Evolutionary conservation across 495 filamentous ascomycete genomes (phyloP).

Genomic region (Neurospora sp.): DNA sequence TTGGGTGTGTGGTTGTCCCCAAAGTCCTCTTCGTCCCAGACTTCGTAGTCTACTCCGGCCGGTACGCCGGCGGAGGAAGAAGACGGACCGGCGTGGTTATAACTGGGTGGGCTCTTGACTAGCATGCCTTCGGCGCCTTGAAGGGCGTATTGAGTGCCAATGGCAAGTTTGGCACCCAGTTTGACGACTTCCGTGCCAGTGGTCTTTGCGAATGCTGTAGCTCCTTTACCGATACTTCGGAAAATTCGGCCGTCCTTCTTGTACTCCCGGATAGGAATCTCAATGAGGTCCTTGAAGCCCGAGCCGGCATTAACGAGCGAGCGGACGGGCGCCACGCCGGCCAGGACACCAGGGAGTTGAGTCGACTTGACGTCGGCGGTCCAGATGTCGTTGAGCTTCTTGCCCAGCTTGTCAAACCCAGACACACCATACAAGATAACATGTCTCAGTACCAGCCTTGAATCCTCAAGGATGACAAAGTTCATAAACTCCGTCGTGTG

Average conservation of each 20-base stretch:
- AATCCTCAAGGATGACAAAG: constrained; percentile 83
- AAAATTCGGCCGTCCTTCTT: constrained; percentile 87
- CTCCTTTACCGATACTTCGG: constrained; percentile 83
- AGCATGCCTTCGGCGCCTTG: constrained; percentile 81
- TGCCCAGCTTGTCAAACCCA: constrained; percentile 79
- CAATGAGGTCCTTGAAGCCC: constrained; percentile 75
- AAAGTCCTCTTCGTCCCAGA: constrained; percentile 53
- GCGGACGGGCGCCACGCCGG: constrained; percentile 81
- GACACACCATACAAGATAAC: constrained; percentile 86
- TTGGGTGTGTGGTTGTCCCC: constrained; percentile 50
- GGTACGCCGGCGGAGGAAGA: constrained; percentile 11
- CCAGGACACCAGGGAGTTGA: constrained; percentile 81
- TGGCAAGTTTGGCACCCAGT: constrained; percentile 86
- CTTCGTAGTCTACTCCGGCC: constrained; percentile 25
- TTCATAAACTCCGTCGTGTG: constrained; percentile 99
- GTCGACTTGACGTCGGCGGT: constrained; percentile 86
- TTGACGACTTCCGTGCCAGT: constrained; percentile 87
- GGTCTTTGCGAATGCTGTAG: constrained; percentile 77
- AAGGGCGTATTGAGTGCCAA: constrained; percentile 85
- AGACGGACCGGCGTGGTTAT: neutral
- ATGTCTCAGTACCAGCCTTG: constrained; percentile 77
- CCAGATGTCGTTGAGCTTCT: constrained; percentile 91
- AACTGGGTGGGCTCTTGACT: constrained; percentile 30
- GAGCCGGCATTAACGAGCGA: constrained; percentile 83
- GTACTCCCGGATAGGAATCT: constrained; percentile 87